phyloP scores from a whole-genome alignment of 495 filamentous ascomycete genomes.

The Talaromyces liani region DNA sequence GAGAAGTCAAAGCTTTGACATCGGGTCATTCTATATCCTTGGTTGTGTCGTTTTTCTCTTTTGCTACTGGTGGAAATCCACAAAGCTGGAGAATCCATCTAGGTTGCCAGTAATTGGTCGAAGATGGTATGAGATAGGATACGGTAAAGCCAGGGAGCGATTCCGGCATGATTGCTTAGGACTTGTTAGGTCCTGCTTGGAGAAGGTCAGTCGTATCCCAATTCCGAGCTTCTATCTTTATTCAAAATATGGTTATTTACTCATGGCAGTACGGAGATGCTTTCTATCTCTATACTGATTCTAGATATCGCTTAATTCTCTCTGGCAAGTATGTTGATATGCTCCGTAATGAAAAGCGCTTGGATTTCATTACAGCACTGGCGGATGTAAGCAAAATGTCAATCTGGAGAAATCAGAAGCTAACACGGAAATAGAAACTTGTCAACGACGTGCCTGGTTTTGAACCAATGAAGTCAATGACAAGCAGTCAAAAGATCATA shows the following conservation, averaged over 20 bases:
- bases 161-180: slow-evolving; percentile 5
- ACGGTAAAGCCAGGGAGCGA: slow-evolving; percentile 8
- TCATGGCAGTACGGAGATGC: slow-evolving; percentile 5
- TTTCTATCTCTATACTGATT: slow-evolving; percentile 10
- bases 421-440: background rate
- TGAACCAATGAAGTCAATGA: background rate
- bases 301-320: slow-evolving; percentile 8
- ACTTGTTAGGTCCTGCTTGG: background rate
- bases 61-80: background rate
- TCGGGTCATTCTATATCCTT: background rate
- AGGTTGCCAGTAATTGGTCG: slow-evolving; percentile 7
- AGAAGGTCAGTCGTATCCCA: background rate
- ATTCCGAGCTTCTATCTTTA: background rate
- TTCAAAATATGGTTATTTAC: background rate
- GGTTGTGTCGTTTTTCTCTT: background rate
- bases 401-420: background rate
- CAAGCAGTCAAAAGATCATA: background rate
- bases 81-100: slow-evolving; percentile 7
- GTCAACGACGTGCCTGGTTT: background rate
- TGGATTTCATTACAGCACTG: slow-evolving; percentile 4
- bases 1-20: background rate
- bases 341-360: slow-evolving; percentile 7
- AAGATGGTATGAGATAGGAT: slow-evolving; percentile 9
- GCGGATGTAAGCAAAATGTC: background rate
- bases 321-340: slow-evolving; percentile 8